Evolutionary conservation across 441 rosid species (phyloP), one percentile per base, ranked within the genome.

Genomic region (Hura crepitans): DNA sequence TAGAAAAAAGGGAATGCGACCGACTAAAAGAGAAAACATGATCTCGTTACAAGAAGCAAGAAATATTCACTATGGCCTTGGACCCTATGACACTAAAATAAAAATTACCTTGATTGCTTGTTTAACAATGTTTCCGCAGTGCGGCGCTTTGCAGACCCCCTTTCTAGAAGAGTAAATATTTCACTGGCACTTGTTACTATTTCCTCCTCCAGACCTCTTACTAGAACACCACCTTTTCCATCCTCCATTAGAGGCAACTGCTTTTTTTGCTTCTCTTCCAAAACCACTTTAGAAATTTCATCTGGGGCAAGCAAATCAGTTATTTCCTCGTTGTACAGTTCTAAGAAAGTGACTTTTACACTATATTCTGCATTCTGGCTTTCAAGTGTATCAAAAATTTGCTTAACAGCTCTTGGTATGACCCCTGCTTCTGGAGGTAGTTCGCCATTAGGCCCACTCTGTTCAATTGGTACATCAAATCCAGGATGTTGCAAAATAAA

Each of bases 371-470:
- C 97, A 64, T 84, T 94, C 78, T 91, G 96, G 2, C 89, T 85
- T 78, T 91, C 97, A 5, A 94, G 72, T 9, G 87, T 86, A 65
- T 91, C 93, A 42, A 94, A 88, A 55, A 91, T 87, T 55, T 94
- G 96, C 28, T 92, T 81, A 75, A 91, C 93, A 60, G 98, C 97
- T 76, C 97, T 78, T 20, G 96, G 98, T 76, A 94, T 94, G 66
- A 94, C 95, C 18, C 97, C 96, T 15, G 97, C 93, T 74, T 88
- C 96, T n/a, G 89, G 93, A 76, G 96, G 88, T 79, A 91, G 82
- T 74, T 93, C 98, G n/a, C n/a, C n/a, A n/a, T n/a, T n/a, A n/a
- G n/a, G n/a, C 39, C 96, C 95, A 65, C 91, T 95, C 95, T 93
- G n/a, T n/a, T n/a, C n/a, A n/a, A n/a, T n/a, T n/a, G n/a, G n/a